phyloP scores from a whole-genome alignment of 2,329 filamentous ascomycete genomes.

The Talaromyces pinophilus region DNA sequence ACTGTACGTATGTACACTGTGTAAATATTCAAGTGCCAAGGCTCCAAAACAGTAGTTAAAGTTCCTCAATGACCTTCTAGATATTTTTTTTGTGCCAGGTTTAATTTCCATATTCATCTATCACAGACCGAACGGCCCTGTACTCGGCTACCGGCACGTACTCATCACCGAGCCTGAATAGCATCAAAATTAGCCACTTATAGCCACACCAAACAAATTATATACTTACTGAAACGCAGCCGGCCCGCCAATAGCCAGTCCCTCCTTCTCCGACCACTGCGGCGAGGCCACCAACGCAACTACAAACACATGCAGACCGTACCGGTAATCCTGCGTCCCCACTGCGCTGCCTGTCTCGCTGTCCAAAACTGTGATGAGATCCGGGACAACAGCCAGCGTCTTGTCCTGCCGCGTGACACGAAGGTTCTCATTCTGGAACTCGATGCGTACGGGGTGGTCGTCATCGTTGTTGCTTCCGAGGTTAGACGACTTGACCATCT shows the following conservation, averaged over 20 bases:
- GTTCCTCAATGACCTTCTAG: too few species aligned
- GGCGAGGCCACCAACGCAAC: slow-evolving; percentile 58
- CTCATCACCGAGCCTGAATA: neutral
- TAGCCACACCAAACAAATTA: too few species aligned
- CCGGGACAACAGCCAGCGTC: slow-evolving; percentile 30
- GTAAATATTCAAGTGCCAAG: too few species aligned
- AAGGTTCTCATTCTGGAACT: slow-evolving; percentile 73
- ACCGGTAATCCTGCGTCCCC: slow-evolving; percentile 58
- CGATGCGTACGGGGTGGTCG: slow-evolving; percentile 37
- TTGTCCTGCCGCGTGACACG: slow-evolving; percentile 48
- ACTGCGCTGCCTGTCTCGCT: slow-evolving; percentile 59
- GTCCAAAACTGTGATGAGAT: slow-evolving; percentile 48
- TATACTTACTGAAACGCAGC: slow-evolving; percentile 49
- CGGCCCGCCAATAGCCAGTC: slow-evolving; percentile 50
- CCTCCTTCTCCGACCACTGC: slow-evolving; percentile 50
- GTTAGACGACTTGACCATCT: neutral
- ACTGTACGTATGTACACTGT: too few species aligned
- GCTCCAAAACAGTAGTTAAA: too few species aligned
- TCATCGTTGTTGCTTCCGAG: slow-evolving; percentile 44
- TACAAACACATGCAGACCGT: slow-evolving; percentile 55
- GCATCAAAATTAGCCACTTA: neutral
- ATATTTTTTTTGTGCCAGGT: too few species aligned
- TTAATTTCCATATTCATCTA: neutral
- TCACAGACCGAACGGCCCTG: neutral
- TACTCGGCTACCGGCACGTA: neutral